phyloP scores from a whole-genome alignment of 2,329 filamentous ascomycete genomes.

The Diatrype stigma region DNA sequence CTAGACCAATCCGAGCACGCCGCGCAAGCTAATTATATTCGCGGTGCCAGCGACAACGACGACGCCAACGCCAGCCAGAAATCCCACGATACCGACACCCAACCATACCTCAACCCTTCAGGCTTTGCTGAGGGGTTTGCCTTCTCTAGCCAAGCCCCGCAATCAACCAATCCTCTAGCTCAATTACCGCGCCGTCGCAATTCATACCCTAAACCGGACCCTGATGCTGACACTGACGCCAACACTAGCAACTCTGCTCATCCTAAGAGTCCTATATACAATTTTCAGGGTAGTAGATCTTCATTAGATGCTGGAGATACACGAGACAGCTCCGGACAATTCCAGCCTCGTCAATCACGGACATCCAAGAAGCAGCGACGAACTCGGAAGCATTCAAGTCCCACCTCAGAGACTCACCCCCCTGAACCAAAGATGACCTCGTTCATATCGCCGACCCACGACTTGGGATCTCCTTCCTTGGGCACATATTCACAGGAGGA shows the following conservation, averaged over 20 bases:
- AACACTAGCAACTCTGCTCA: neutral
- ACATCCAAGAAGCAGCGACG: conserved; percentile 26
- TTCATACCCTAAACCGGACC: neutral
- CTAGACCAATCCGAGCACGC: neutral
- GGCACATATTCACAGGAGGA: neutral
- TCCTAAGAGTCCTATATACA: no score
- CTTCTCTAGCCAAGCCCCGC: neutral
- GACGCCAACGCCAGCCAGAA: neutral
- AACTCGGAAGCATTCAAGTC: conserved; percentile 27
- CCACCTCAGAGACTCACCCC: neutral
- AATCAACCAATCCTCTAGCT: neutral
- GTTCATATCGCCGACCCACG: conserved; percentile 1
- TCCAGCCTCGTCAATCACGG: no score
- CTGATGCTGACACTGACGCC: neutral
- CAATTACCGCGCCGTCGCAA: neutral
- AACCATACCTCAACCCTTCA: neutral
- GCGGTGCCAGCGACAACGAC: neutral
- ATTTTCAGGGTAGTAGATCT: no score
- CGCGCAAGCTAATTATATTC: neutral
- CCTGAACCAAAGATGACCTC: conserved; percentile 1
- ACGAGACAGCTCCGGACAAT: no score
- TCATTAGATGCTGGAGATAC: no score
- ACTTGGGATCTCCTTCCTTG: neutral
- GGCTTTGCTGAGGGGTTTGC: neutral
- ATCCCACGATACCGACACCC: neutral